These are phyloP conservation scores for Inonotus hispidus DNA, from an alignment of 1,284 basidiomycete species.

Conservation along the genomic window DNA sequence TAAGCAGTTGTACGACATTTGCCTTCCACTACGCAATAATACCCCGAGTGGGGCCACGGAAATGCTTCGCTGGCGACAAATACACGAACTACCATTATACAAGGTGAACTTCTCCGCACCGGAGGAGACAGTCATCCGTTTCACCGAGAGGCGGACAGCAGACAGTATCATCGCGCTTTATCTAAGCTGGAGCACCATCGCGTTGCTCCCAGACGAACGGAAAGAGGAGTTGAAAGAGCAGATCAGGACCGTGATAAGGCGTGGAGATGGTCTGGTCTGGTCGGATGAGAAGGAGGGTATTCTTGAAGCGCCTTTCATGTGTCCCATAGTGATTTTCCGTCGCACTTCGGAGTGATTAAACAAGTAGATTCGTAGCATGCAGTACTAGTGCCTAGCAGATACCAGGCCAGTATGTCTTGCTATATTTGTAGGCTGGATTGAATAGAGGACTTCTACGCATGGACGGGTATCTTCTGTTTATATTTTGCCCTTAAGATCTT, in stretches of 20 bases:
- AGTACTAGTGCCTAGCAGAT: no score
- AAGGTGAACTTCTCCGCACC: conserved; percentile 43
- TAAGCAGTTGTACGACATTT: not conserved
- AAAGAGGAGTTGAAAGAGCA: conserved; percentile 45
- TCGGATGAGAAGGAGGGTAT: conserved; percentile 41
- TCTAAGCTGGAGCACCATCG: conserved; percentile 69
- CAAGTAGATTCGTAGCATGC: no score
- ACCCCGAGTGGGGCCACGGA: conserved; percentile 32
- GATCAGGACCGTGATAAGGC: conserved; percentile 43
- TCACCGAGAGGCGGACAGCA: conserved; percentile 35
- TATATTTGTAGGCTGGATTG: no score
- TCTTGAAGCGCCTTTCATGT: conserved; percentile 40
- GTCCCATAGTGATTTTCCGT: not conserved
- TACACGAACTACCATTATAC: conserved; percentile 55
- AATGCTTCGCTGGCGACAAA: conserved; percentile 57
- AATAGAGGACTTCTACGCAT: no score
- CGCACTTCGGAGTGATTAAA: not conserved
- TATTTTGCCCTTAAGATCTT: no score
- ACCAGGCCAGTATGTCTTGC: no score
- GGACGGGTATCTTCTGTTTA: no score
- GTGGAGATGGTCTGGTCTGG: conserved; percentile 40
- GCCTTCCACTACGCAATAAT: not conserved
- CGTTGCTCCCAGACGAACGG: conserved; percentile 48
- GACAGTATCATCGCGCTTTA: conserved; percentile 54
- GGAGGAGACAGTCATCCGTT: conserved; percentile 48